Base-by-base conservation (phyloP, 192 early-diverging fungal species). In the Entomortierella beljakovae region DNA sequence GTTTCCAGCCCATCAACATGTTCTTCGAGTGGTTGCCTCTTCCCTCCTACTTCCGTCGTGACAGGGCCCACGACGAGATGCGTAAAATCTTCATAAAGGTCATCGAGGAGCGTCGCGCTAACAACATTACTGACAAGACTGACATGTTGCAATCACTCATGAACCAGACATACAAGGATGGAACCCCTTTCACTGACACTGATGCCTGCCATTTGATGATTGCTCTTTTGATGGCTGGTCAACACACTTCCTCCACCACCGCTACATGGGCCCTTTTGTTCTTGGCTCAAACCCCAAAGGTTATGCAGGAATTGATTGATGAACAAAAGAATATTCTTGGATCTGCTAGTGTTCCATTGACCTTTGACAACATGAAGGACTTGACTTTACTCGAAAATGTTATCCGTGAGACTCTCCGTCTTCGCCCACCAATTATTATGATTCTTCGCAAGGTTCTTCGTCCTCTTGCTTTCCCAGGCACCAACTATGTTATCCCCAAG, bases 171-270 rank as follows among this genome's bases (percentile, higher is more conserved):
- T 99, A 99, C 88, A 96, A 95, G 87, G 88, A 93, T 71, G 97
- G 97, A 35, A 88, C 88, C 59, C 84, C 85, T 38, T 80, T 97
- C 82, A 89, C 94, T 29, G 94, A 98, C 77, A 82, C 89, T 40
- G 93, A 95, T 57, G 85, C 95, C 61, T 93, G 95, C 26, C 93
- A 96, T 88, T 92, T 99, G 89, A 93, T 98, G 92, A 99, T 99
- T 88, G 98, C 98, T 23, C 75, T 95, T 50, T 86, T 99, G 52
- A 94, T 99, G 91, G 98, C 94, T 35, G 98, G 98, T n/a, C 97
- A 98, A 81, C 98, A 99, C 83, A 98, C 98, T 6, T 90, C 87
- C 22, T 93, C 96, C 20, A 95, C 98, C 43, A 97, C 98, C 23
- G 86, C 90, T 11, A 91, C 95, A 37, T 99, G 98, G 98, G 89